A percentile compares a stretch with the other conserved stretches of the same genome.
These are phyloP conservation scores for Colletotrichum costaricense DNA, from an alignment of 2,329 filamentous ascomycete species.

Conservation along the genomic window DNA sequence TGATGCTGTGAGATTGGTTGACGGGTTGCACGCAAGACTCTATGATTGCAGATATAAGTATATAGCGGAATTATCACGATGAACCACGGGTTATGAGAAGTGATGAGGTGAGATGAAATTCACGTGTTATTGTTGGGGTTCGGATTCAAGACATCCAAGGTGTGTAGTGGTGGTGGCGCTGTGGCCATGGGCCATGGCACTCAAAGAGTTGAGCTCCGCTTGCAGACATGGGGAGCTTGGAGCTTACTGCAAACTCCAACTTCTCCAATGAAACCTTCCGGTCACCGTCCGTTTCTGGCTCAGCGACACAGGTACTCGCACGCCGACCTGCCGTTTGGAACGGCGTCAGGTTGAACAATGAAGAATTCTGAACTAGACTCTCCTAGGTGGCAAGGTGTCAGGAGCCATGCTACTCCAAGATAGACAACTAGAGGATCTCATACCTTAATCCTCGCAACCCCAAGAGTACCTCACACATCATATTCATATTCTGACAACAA, in stretches of 20 bases:
- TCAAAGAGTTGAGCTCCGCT: constrained; percentile 6
- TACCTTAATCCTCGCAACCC: background rate
- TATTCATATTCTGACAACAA: background rate
- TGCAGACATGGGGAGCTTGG: constrained; percentile 9
- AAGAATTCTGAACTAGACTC: background rate
- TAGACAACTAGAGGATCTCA: background rate
- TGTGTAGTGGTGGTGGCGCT: constrained; percentile 2
- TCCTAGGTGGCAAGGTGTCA: background rate
- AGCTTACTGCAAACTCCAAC: background rate
- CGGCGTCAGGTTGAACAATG: background rate
- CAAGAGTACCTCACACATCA: background rate
- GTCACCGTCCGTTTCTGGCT: background rate
- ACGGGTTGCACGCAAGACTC: background rate
- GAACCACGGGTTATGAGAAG: background rate
- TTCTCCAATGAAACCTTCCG: background rate
- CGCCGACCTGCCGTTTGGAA: background rate
- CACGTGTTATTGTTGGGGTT: constrained; percentile 1
- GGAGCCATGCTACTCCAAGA: background rate
- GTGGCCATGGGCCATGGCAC: background rate
- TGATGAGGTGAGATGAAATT: background rate
- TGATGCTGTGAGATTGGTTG: background rate
- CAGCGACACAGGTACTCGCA: background rate
- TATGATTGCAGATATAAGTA: background rate
- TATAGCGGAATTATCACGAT: background rate
- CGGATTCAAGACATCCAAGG: constrained; percentile 12